Conservation (phyloP, 176 grass and related monocot genomes). For the Bothriochloa decipiens region DNA sequence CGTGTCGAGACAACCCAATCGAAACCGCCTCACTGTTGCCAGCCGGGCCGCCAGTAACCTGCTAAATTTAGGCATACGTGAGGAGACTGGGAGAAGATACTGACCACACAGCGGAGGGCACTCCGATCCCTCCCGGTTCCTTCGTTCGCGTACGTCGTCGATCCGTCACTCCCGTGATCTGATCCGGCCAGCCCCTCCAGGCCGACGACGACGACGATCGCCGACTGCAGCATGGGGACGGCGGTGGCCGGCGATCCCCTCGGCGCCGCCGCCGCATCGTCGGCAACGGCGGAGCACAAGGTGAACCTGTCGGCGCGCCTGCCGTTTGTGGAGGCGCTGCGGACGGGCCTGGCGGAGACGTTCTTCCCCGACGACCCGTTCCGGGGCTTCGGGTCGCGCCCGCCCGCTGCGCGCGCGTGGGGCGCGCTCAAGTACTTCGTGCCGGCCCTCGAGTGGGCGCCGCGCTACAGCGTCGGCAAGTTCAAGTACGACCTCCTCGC, state of each 20-base stretch:
- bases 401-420: slow-evolving; percentile 39
- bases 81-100: not conserved
- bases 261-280: slow-evolving; percentile 2
- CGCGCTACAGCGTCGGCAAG: slow-evolving; percentile 56
- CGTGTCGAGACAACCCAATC: not conserved
- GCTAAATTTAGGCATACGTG: slow-evolving; percentile 20
- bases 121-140: not conserved
- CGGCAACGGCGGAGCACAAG: not conserved
- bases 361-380: slow-evolving; percentile 97
- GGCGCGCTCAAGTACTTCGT: slow-evolving; percentile 75
- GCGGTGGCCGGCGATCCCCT: slow-evolving; percentile 45
- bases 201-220: not conserved
- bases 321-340: slow-evolving; percentile 38
- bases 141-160: not conserved
- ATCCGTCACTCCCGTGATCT: not conserved
- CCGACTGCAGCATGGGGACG: slow-evolving; percentile 56
- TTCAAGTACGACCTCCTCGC: slow-evolving; percentile 89
- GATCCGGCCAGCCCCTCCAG: too few species aligned
- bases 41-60: not conserved
- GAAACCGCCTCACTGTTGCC: not conserved
- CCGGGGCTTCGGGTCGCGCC: slow-evolving; percentile 50
- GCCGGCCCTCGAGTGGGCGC: slow-evolving; percentile 69
- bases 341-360: slow-evolving; percentile 66
- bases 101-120: not conserved
- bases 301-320: slow-evolving; percentile 57